Evolutionary conservation across 2,329 filamentous ascomycete species (phyloP).

Genomic region (Hansfordia pulvinata): DNA sequence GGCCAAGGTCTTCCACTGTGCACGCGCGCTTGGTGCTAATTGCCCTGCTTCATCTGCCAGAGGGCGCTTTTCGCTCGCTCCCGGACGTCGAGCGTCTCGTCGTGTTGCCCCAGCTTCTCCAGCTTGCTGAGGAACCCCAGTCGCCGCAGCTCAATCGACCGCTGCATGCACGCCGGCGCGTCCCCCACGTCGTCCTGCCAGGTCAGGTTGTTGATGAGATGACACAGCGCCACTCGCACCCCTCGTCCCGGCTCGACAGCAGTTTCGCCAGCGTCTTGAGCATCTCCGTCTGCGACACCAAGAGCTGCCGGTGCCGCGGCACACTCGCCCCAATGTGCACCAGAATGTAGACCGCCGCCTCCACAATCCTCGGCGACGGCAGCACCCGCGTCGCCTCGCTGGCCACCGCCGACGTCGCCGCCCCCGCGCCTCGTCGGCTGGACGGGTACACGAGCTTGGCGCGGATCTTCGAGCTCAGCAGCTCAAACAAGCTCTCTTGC

Average conservation of each 20-base stretch:
- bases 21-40: too few relatives aligned
- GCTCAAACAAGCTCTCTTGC: slow-evolving; percentile 64
- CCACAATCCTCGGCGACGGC: slow-evolving; percentile 56
- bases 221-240: slow-evolving; percentile 67
- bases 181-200: slow-evolving; percentile 68
- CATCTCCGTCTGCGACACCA: slow-evolving; percentile 65
- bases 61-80: slow-evolving; percentile 73
- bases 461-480: slow-evolving; percentile 66
- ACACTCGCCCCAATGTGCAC: slow-evolving; percentile 79
- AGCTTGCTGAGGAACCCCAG: slow-evolving; percentile 60
- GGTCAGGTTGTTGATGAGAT: slow-evolving; percentile 75
- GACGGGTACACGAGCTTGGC: slow-evolving; percentile 42
- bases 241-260: slow-evolving; percentile 58
- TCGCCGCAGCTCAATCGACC: slow-evolving; percentile 55
- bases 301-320: slow-evolving; percentile 61
- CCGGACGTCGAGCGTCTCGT: slow-evolving; percentile 67
- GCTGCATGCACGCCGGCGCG: slow-evolving; percentile 45
- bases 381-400: slow-evolving; percentile 33
- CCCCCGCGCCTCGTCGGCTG: slow-evolving; percentile 21
- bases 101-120: slow-evolving; percentile 44
- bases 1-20: too few relatives aligned
- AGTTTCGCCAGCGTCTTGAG: slow-evolving; percentile 61
- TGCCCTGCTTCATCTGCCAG: slow-evolving; percentile 49
- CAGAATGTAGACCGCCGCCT: slow-evolving; percentile 67
- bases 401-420: not conserved